Base-by-base conservation (phyloP, 352 stramenopile species). In the Globisporangium takayamanum region DNA sequence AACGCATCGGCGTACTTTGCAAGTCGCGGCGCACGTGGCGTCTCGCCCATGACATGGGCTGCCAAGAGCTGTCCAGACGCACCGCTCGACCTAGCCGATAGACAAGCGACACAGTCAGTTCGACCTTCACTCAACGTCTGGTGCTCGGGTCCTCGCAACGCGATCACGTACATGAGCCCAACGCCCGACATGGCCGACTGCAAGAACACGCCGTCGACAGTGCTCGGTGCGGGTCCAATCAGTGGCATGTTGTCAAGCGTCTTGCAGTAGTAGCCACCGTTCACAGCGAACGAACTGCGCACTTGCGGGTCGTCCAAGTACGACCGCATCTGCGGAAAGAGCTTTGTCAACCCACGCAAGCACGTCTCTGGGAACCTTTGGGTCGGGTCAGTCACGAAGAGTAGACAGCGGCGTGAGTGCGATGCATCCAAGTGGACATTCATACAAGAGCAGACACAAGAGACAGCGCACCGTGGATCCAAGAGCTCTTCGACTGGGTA, bases 231-330 rank as follows among this genome's bases (percentile, higher is more conserved):
- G 12, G 73, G 73, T 16, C 81, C 81, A 46, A 92, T 89, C 48
- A 92, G 54, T 22, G 82, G 82, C 50, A 87, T 70, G 53, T 88
- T 89, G 68, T 89, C 79, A 49, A 84, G 57, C 7, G 77, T 89
- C 63, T 92, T 92, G 72, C 79, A 92, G 53, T 89, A 92, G 65
- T 92, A 89, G 3, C 79, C 79, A 16, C 82, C 79, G 16, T 83
- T 87, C 5, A 92, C 76, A 64, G 87, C 70, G 58, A 92, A 78
- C 0, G 81, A 84, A 37, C 73, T 72, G 47, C 73, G 76, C 5
- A 81, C 76, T 68, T 84, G 65, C n/a, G 70, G 58, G 52, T 85
- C 68, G 14, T 53, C 63, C 11, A 88, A 49, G 58, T 92, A 89
- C 42, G 70, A 70, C 59, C 74, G 80, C 54, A 89, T 64, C 44